Conservation (phyloP, 345 rosid species). For the Gossypium ekmanianum region DNA sequence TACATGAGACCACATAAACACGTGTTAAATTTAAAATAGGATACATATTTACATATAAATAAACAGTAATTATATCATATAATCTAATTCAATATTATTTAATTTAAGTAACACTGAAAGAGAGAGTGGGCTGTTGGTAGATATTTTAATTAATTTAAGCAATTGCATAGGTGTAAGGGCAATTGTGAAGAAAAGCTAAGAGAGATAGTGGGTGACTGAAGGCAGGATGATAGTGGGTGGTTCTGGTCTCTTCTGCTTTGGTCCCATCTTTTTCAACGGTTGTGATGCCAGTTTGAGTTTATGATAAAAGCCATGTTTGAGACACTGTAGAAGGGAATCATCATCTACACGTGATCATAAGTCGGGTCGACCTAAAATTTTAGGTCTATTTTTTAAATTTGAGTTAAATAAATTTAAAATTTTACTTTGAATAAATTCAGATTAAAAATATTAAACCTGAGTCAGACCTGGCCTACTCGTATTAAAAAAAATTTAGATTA, state of each 20-base stretch:
- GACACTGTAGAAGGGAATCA: no score
- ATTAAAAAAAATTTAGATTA: no score
- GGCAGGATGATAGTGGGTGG: not conserved
- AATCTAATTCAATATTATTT: no score
- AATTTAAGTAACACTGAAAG: no score
- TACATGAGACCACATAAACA: rapidly evolving
- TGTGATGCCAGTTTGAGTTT: not conserved
- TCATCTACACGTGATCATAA: no score
- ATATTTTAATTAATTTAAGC: not conserved
- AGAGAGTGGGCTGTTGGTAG: no score
- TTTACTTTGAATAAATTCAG: rapidly evolving
- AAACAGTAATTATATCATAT: no score
- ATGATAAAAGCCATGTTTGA: conserved; percentile 10
- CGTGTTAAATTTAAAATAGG: rapidly evolving
- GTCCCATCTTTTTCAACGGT: not conserved
- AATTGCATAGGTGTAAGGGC: conserved; percentile 10
- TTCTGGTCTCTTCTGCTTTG: not conserved
- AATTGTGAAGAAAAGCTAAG: not conserved
- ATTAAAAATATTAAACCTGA: no score
- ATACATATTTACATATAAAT: no score
- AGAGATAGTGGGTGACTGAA: conserved; percentile 29
- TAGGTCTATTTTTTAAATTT: not conserved
- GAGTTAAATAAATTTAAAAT: not conserved
- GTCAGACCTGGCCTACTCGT: rapidly evolving
- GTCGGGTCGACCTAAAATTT: rapidly evolving